A percentile compares a stretch with the other conserved stretches of the same genome.
phyloP scores from a whole-genome alignment of 2,329 filamentous ascomycete genomes.

The Fusarium staphyleae region DNA sequence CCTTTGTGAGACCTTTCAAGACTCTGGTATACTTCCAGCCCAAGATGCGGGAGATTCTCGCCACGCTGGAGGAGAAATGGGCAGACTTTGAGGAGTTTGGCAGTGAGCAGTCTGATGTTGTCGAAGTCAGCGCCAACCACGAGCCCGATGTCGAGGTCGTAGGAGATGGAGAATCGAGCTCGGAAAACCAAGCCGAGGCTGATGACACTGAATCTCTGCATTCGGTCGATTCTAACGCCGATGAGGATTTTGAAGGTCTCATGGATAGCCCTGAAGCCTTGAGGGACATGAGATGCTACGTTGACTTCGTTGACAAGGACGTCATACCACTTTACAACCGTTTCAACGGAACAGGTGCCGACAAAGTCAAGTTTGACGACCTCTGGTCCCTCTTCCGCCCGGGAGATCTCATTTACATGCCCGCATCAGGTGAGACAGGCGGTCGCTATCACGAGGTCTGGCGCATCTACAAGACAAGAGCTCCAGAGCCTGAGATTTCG shows the following conservation, averaged over 20 bases:
- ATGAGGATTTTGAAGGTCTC: conserved; percentile 46
- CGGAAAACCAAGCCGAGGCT: conserved; percentile 26
- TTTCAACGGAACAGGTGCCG: conserved; percentile 39
- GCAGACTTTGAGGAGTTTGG: conserved; percentile 46
- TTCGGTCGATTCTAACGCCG: conserved; percentile 49
- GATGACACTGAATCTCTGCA: conserved; percentile 44
- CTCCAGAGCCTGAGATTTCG: conserved; percentile 42
- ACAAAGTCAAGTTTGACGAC: conserved; percentile 51
- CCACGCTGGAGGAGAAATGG: conserved; percentile 52
- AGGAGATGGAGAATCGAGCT: conserved; percentile 24
- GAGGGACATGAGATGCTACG: conserved; percentile 52
- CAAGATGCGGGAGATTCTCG: conserved; percentile 50
- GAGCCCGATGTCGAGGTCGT: conserved; percentile 43
- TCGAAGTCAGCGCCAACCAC: conserved; percentile 30
- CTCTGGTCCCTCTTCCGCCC: conserved; percentile 52
- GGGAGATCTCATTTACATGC: conserved; percentile 53
- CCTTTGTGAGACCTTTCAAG: conserved; percentile 53
- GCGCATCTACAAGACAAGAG: conserved; percentile 47
- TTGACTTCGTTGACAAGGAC: conserved; percentile 53
- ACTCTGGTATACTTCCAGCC: conserved; percentile 51
- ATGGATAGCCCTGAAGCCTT: conserved; percentile 51
- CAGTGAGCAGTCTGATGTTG: conserved; percentile 33
- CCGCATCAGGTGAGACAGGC: conserved; percentile 44
- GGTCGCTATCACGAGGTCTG: conserved; percentile 51
- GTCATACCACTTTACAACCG: conserved; percentile 48